Evolutionary conservation across 805 yeast species (phyloP), one percentile per base, ranked within the genome.

Genomic region (Yarrowia phangngaensis): DNA sequence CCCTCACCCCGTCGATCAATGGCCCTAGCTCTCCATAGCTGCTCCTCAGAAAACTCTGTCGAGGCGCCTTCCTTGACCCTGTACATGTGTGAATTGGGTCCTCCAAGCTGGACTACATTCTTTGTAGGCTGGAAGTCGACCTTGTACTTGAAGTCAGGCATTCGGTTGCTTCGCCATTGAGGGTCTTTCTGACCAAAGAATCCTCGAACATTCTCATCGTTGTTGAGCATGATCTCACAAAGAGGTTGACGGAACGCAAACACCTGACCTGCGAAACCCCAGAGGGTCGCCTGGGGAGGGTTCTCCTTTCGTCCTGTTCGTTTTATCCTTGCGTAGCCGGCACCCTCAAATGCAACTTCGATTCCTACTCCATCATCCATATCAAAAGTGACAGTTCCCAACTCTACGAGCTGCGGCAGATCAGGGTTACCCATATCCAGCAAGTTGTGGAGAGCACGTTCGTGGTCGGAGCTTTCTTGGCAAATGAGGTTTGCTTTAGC

Each of bases 201-300:
- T 13, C 45, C 45, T 19, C 27, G 26, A 7, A 27, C 32, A 4
- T 31, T 38, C 1, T 7, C n/a, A 4, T 41, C 35, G 15, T 30
- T 41, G 29, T 29, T 30, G 9, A 29, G 20, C 48, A 41, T 29
- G 16, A 41, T 8, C 20, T 41, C 48, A 15, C 48, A 29, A 12
- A 41, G 48, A 20, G 48, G 48, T 22, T 41, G 48, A 12, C 48
- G 9, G 35, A 41, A 29, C 9, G 35, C 48, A 29, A 41, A 41
- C 7, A 41, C 35, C 13, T 41, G 48, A 4, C 48, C 48, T 1
- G 48, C 35, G 17, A 29, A 41, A 11, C 48, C 48, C 48, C 48
- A 41, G 11, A 41, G 14, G 22, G 14, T 17, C 2, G 35, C 34
- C n/a, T 11, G 28, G 24, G 45, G 45, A 11, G 9, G 3, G 6